Evolutionary conservation across 176 grass and related monocot species (phyloP).

Genomic region (Eleusine indica): DNA sequence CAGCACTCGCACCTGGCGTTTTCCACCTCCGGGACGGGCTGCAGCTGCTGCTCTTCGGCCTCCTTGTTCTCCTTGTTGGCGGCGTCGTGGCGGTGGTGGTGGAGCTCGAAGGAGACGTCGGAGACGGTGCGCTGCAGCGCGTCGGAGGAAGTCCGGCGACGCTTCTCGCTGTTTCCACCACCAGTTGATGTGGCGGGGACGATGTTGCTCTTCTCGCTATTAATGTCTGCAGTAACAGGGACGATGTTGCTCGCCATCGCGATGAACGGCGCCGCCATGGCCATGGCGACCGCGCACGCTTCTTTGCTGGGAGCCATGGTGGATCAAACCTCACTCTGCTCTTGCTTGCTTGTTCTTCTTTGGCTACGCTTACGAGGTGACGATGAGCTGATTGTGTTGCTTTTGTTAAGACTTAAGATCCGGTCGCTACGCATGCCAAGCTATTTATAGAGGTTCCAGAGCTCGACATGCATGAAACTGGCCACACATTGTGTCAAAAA

Average conservation of each 20-base stretch:
- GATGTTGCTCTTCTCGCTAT: slow-evolving; percentile 11
- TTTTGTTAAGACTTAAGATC: neutral
- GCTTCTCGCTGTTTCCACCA: slow-evolving; percentile 38
- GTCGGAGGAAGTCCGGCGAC: slow-evolving; percentile 70
- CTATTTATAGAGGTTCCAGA: slow-evolving; percentile 47
- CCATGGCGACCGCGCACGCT: slow-evolving; percentile 51
- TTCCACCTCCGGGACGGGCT: slow-evolving; percentile 55
- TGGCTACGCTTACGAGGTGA: neutral
- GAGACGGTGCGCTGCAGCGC: slow-evolving; percentile 74
- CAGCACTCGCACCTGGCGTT: slow-evolving; percentile 90
- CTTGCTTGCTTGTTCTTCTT: neutral
- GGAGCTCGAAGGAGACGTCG: slow-evolving; percentile 74
- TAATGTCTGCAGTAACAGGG: neutral
- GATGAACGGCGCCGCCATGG: slow-evolving; percentile 53
- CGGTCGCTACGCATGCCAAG: neutral
- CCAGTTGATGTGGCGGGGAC: neutral
- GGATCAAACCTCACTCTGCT: neutral
- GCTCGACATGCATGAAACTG: slow-evolving; percentile 9
- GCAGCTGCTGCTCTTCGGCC: slow-evolving; percentile 25
- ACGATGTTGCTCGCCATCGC: slow-evolving; percentile 35
- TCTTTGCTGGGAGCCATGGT: slow-evolving; percentile 55
- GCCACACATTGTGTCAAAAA: slow-evolving; percentile 44
- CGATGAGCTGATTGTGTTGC: neutral
- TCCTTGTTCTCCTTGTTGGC: neutral
- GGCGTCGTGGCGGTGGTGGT: slow-evolving; percentile 42